Evolutionary conservation across 768 basidiomycete genomes (phyloP).

Genomic region (Leucosporidium yakuticum): DNA sequence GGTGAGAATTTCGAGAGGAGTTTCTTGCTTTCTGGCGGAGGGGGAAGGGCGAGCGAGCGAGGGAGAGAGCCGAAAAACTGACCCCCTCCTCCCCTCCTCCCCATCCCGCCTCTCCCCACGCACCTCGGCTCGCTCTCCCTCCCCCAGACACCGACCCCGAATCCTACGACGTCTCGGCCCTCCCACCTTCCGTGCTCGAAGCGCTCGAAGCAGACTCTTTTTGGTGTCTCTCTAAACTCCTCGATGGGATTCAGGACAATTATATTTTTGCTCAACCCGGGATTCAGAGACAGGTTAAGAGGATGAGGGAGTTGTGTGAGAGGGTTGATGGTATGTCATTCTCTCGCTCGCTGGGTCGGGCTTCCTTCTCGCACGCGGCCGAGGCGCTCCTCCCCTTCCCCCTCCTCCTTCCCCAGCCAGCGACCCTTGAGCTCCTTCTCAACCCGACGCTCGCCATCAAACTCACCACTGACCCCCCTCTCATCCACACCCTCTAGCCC

Average conservation of each 20-base stretch:
- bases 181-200: slow-evolving; percentile 63
- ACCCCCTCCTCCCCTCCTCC: background rate
- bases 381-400: background rate
- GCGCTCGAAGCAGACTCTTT: slow-evolving; percentile 96
- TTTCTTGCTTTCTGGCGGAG: too few relatives aligned
- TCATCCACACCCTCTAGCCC: slow-evolving; percentile 52
- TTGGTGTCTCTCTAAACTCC: slow-evolving; percentile 90
- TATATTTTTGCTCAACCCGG: slow-evolving; percentile 96
- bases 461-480: background rate
- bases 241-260: slow-evolving; percentile 98
- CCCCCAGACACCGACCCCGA: slow-evolving; percentile 80
- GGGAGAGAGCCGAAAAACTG: too few relatives aligned
- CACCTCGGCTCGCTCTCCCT: background rate
- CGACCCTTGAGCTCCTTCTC: too few relatives aligned
- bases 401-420: background rate
- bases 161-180: slow-evolving; percentile 67
- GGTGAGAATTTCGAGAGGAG: too few relatives aligned
- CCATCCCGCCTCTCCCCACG: background rate
- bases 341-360: background rate
- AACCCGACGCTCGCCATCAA: too few relatives aligned
- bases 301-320: slow-evolving; percentile 88
- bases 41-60: background rate
- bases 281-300: slow-evolving; percentile 82
- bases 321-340: slow-evolving; percentile 68
- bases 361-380: background rate